phyloP scores from a whole-genome alignment of 148 eudicot genomes.

The Vaccinium vitisidaea region DNA sequence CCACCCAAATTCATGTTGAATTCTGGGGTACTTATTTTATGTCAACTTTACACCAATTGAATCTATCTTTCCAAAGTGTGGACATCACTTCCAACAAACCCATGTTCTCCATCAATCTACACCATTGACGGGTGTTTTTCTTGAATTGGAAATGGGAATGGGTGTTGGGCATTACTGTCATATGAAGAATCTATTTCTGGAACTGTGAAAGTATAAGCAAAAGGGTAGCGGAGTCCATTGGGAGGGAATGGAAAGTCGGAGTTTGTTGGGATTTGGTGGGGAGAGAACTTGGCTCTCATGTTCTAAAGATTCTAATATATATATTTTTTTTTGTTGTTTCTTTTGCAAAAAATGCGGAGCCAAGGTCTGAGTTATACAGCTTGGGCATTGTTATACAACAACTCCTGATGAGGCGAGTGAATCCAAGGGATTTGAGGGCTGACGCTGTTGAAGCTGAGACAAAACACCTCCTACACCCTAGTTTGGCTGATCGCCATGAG shows the following conservation, averaged over 20 bases:
- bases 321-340: no score
- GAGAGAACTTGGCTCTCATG: slow-evolving; percentile 23
- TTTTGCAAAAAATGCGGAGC: no score
- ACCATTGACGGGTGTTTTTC: slow-evolving; percentile 2
- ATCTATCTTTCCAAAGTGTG: slow-evolving; percentile 19
- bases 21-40: background rate
- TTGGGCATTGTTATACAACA: no score
- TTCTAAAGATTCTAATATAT: slow-evolving; percentile 17
- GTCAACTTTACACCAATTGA: slow-evolving; percentile 14
- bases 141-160: background rate
- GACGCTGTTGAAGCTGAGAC: no score
- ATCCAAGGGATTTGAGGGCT: no score
- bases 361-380: no score
- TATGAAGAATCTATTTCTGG: slow-evolving; percentile 10
- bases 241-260: slow-evolving; percentile 23
- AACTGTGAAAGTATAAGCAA: slow-evolving; percentile 13
- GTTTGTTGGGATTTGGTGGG: slow-evolving; percentile 16
- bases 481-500: no score
- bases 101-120: slow-evolving; percentile 16
- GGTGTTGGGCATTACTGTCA: slow-evolving; percentile 6
- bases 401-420: no score
- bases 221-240: slow-evolving; percentile 25
- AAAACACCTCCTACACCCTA: no score
- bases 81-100: slow-evolving; percentile 16
- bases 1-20: no score